Conservation (phyloP, 1,284 basidiomycete species). For the Cystobasidium pallidum region DNA sequence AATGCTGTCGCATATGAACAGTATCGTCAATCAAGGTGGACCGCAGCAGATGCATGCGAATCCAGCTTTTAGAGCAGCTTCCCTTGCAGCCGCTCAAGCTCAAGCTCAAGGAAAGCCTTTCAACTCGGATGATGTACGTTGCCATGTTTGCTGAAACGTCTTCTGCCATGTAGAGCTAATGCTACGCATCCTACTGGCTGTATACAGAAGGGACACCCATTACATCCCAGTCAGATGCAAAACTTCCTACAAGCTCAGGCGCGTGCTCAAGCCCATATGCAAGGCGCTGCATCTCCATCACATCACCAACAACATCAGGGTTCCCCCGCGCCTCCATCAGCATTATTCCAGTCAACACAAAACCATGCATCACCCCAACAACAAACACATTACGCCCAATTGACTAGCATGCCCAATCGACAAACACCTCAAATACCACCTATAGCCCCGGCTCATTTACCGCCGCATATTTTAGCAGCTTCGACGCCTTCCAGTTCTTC, state of each 20-base stretch:
- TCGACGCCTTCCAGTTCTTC: neutral
- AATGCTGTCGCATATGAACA: conserved; percentile 25
- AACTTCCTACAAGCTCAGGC: conserved; percentile 30
- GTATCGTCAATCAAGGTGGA: conserved; percentile 4
- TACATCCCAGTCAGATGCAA: conserved; percentile 33
- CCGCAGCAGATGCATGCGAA: conserved; percentile 7
- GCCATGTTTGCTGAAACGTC: neutral
- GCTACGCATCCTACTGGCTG: neutral
- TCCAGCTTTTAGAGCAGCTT: conserved; percentile 22
- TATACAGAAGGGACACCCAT: neutral
- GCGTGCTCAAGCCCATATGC: conserved; percentile 33
- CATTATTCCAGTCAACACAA: neutral
- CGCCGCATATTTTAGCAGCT: neutral
- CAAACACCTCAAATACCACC: neutral
- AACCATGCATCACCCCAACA: conserved; percentile 5
- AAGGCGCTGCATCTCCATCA: conserved; percentile 20
- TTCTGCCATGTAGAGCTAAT: neutral
- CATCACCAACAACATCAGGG: conserved; percentile 31
- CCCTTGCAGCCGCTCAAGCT: conserved; percentile 14
- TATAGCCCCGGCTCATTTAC: neutral
- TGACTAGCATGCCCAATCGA: neutral
- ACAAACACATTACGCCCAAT: conserved; percentile 1
- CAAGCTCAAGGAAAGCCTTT: conserved; percentile 16
- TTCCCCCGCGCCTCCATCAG: neutral
- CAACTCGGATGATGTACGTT: conserved; percentile 21